Percentiles rank a stretch among this genome's conserved stretches.
These are phyloP conservation scores for Macadamia tetraphylla DNA, from an alignment of 164 flowering plant genomes.

Conservation along the genomic window DNA sequence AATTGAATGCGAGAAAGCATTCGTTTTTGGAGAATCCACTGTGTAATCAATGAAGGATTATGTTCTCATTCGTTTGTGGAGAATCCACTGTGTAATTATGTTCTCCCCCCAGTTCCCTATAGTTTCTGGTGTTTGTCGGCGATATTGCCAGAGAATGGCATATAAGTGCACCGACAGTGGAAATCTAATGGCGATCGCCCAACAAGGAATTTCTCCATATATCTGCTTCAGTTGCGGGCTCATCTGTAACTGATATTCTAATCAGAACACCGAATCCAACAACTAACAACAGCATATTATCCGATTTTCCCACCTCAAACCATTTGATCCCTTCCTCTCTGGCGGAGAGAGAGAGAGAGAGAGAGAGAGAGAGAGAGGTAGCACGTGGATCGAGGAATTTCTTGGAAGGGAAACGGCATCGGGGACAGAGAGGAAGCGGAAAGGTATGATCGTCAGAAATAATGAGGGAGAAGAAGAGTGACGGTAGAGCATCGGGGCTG, in stretches of 20 bases:
- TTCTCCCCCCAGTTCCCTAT: background rate
- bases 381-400: too few species aligned
- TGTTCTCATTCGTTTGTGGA: background rate
- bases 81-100: background rate
- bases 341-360: too few species aligned
- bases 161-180: slow-evolving; percentile 95
- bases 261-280: background rate
- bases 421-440: too few species aligned
- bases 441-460: too few species aligned
- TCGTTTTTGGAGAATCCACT: too few species aligned
- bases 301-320: background rate
- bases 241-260: slow-evolving; percentile 27
- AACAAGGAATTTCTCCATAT: slow-evolving; percentile 93
- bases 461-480: too few species aligned
- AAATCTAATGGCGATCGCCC: slow-evolving; percentile 95
- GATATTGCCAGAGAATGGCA: slow-evolving; percentile 61
- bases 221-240: slow-evolving; percentile 75
- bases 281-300: background rate
- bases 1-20: slow-evolving; percentile 3
- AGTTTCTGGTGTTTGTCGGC: background rate
- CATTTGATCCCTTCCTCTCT: background rate
- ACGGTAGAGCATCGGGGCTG: too few species aligned
- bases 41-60: too few species aligned
- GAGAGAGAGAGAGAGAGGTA: too few species aligned
- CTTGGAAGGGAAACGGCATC: too few species aligned